phyloP scores from a whole-genome alignment of 2,329 filamentous ascomycete genomes.

The Coniella lustricola region DNA sequence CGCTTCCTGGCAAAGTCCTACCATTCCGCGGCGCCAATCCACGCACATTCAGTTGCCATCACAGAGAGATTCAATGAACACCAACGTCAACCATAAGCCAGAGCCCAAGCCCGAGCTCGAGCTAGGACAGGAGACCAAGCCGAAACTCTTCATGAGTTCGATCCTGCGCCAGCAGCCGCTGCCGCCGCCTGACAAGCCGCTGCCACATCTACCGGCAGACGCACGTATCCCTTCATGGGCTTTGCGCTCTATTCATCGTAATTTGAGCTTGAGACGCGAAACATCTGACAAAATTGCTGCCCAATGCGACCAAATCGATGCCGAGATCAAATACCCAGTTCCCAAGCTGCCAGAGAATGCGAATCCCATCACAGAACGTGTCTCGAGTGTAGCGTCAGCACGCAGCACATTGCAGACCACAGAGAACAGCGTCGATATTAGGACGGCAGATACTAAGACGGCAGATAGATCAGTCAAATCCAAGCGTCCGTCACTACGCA shows the following conservation, averaged over 20 bases:
- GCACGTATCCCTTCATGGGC: not conserved
- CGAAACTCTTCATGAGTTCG: constrained; percentile 7
- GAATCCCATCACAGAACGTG: not conserved
- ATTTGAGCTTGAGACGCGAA: not conserved
- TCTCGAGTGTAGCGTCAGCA: not conserved
- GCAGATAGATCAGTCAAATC: not conserved
- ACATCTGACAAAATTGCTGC: not conserved
- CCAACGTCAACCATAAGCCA: not conserved
- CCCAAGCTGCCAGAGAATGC: not conserved
- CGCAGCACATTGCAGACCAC: not conserved
- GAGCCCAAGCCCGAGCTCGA: not conserved
- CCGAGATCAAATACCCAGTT: no score
- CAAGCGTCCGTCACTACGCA: constrained; percentile 1
- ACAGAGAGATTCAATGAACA: not conserved
- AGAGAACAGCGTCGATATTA: not conserved
- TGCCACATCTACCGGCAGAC: not conserved
- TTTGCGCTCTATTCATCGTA: not conserved
- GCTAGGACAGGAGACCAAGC: no score
- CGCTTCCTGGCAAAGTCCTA: no score
- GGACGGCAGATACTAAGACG: not conserved
- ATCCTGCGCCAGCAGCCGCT: constrained; percentile 5
- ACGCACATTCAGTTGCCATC: no score
- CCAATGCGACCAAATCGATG: not conserved
- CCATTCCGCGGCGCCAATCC: no score
- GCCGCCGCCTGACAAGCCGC: constrained; percentile 3